Evolutionary conservation across 169 alveolate genomes (phyloP).

Genomic region (Miamiensis avidus): DNA sequence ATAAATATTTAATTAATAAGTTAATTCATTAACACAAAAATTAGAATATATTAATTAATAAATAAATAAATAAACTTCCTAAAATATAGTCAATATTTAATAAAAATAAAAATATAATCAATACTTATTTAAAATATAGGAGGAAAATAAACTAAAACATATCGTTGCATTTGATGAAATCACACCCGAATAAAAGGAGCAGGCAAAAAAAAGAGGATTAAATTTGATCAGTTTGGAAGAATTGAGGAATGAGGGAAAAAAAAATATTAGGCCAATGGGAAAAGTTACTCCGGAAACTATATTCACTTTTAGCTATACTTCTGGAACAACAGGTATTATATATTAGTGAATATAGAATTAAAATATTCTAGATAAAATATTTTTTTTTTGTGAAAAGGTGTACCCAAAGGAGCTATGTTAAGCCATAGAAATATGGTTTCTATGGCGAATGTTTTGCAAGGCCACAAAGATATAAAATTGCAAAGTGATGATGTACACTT

Average conservation of each 20-base stretch:
- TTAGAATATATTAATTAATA: too few relatives aligned
- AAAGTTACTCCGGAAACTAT: slow-evolving; percentile 63
- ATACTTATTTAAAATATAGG: too few relatives aligned
- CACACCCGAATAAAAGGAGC: slow-evolving; percentile 29
- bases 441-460: slow-evolving; percentile 29
- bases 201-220: slow-evolving; percentile 15
- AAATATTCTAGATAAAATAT: too few relatives aligned
- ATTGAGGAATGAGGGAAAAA: slow-evolving; percentile 37
- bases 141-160: slow-evolving; percentile 30
- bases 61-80: too few relatives aligned
- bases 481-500: slow-evolving; percentile 23
- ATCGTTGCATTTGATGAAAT: slow-evolving; percentile 51
- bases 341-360: too few relatives aligned
- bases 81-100: too few relatives aligned
- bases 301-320: slow-evolving; percentile 93
- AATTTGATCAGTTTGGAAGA: slow-evolving; percentile 20
- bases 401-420: slow-evolving; percentile 96
- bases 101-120: too few relatives aligned
- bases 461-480: slow-evolving; percentile 33
- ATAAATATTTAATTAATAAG: too few relatives aligned
- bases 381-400: slow-evolving; percentile 74
- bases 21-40: too few relatives aligned
- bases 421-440: slow-evolving; percentile 86
- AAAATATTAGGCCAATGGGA: slow-evolving; percentile 7
- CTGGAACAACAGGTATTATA: slow-evolving; percentile 92